These are phyloP conservation scores for Phallus indusiatus DNA, from an alignment of 768 basidiomycete species.

Conservation along the genomic window DNA sequence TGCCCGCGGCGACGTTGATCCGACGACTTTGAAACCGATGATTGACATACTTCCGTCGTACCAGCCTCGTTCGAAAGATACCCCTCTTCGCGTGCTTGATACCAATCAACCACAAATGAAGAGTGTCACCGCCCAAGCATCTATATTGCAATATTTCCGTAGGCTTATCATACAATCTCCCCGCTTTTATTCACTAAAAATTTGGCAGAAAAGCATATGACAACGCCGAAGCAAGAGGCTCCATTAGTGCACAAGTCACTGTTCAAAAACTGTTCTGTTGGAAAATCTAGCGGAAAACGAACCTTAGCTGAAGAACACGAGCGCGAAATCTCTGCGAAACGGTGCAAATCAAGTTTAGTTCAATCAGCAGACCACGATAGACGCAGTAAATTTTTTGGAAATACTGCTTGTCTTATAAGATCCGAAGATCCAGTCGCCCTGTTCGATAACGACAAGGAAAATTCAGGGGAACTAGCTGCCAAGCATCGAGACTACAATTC, in stretches of 20 bases:
- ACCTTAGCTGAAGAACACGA: constrained; percentile 66
- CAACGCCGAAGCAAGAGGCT: constrained; percentile 14
- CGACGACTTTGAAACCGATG: constrained; percentile 59
- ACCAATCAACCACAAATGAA: constrained; percentile 34
- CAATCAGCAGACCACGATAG: not conserved
- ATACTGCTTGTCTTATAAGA: not conserved
- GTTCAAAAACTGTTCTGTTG: constrained; percentile 24
- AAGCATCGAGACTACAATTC: no score
- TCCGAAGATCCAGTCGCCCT: not conserved
- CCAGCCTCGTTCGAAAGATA: constrained; percentile 42
- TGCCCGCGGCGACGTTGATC: constrained; percentile 62
- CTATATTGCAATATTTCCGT: constrained; percentile 61
- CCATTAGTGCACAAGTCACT: constrained; percentile 19
- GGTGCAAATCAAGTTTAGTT: constrained; percentile 12
- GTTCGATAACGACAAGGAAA: constrained; percentile 7
- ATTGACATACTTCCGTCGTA: constrained; percentile 58
- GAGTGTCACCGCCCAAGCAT: constrained; percentile 28
- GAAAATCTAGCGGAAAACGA: constrained; percentile 67
- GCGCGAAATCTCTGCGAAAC: constrained; percentile 44
- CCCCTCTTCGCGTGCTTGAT: constrained; percentile 21
- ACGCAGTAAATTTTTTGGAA: constrained; percentile 6
- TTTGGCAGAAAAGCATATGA: constrained; percentile 10
- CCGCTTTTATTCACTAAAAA: constrained; percentile 23
- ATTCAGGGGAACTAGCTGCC: not conserved
- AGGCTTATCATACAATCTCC: constrained; percentile 17